Percentiles rank a stretch among this genome's conserved stretches.
Evolutionary conservation across 306 rosid species (phyloP).

Genomic region (Rosa lucieae): DNA sequence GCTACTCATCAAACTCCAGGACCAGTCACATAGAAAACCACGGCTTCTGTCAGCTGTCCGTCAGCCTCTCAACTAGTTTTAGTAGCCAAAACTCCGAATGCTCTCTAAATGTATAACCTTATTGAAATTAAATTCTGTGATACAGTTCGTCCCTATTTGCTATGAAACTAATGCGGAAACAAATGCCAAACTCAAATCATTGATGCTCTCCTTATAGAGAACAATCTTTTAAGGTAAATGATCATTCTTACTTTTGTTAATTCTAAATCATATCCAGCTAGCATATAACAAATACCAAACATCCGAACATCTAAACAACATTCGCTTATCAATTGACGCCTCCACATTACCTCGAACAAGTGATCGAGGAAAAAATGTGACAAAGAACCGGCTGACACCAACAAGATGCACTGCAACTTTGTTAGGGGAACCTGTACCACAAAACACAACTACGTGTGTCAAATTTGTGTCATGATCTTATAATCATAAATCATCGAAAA

Average conservation of each 20-base stretch:
- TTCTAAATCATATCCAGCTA: background rate
- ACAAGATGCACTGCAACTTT: conserved; percentile 63
- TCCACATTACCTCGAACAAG: conserved; percentile 71
- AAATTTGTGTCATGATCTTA: background rate
- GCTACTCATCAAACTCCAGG: background rate
- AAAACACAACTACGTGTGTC: background rate
- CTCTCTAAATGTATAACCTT: background rate
- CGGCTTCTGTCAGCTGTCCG: background rate
- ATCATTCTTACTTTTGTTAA: background rate
- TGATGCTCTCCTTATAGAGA: background rate
- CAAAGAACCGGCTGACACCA: conserved; percentile 81
- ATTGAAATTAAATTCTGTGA: background rate
- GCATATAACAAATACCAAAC: background rate
- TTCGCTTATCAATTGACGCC: background rate
- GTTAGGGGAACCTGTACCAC: conserved; percentile 62
- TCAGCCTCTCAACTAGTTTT: background rate
- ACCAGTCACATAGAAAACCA: background rate
- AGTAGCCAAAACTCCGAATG: background rate
- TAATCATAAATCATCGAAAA: background rate
- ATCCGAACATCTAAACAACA: background rate
- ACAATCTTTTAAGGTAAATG: background rate
- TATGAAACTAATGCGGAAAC: background rate
- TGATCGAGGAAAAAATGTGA: conserved; percentile 85
- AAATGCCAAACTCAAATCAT: background rate
- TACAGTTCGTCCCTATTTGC: background rate